Evolutionary conservation across 352 stramenopile genomes (phyloP).

Genomic region (Pythium coloratum): DNA sequence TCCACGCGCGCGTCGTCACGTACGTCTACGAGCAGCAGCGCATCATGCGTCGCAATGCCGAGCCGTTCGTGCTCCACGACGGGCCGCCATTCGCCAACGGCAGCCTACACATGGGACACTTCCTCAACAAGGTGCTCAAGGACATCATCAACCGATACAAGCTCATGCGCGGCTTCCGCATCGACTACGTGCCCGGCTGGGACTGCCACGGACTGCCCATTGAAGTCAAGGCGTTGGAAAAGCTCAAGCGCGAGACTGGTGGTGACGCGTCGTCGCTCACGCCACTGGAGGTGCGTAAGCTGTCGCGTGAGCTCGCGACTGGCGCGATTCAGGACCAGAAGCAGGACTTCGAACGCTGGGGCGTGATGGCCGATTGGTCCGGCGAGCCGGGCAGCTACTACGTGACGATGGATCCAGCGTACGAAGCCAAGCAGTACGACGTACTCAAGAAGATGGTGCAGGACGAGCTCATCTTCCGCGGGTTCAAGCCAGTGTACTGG

Average conservation of each 20-base stretch:
- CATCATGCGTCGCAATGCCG: slow-evolving; percentile 15
- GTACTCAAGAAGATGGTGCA: slow-evolving; percentile 97
- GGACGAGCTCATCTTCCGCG: slow-evolving; percentile 95
- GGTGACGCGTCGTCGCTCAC: slow-evolving; percentile 47
- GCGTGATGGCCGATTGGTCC: slow-evolving; percentile 88
- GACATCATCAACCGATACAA: slow-evolving; percentile 98
- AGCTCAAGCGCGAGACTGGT: slow-evolving; percentile 67
- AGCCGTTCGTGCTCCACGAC: slow-evolving; percentile 96
- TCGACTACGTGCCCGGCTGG: slow-evolving; percentile 97
- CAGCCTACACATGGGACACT: slow-evolving; percentile 97
- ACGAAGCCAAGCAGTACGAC: slow-evolving; percentile 96
- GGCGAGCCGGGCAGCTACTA: slow-evolving; percentile 88
- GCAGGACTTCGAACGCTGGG: slow-evolving; percentile 93
- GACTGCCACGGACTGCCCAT: slow-evolving; percentile 99
- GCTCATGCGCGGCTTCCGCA: slow-evolving; percentile 91
- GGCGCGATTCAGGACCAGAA: slow-evolving; percentile 93
- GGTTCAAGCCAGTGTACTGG: slow-evolving; percentile 98
- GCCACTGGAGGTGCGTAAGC: slow-evolving; percentile 90
- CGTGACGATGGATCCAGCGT: slow-evolving; percentile 93
- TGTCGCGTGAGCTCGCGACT: slow-evolving; percentile 91
- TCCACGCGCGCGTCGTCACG: slow-evolving; percentile 67
- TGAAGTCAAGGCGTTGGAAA: slow-evolving; percentile 97
- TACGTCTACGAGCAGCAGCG: slow-evolving; percentile 56
- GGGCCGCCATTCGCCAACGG: slow-evolving; percentile 99
- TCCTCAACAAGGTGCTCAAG: slow-evolving; percentile 94